Evolutionary conservation across 2,329 filamentous ascomycete genomes (phyloP), one percentile per base, ranked within the genome.

Genomic region (Aspergillus clavatus): DNA sequence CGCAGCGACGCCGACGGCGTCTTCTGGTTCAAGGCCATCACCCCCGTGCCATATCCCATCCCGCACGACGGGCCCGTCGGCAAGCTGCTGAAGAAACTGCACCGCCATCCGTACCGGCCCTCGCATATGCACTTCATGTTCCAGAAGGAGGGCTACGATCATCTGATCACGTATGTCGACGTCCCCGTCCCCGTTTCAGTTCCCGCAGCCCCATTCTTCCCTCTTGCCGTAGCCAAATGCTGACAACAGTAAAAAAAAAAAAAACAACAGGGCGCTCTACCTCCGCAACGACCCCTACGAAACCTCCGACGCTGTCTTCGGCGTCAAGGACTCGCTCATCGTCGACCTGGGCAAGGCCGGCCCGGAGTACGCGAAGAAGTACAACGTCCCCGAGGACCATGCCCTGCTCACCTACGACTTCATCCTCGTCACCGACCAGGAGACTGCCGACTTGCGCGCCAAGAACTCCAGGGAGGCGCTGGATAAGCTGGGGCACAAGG

Each of bases 51-150:
- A 42, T 95, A 95, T 67, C 84, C 87, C 0, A 93, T 94, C 58
- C 87, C 88, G 1, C 77, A 87, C 57, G 88, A 95, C 67, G 87
- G 87, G 7, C 89, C 89, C 0, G 88, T 95, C 1, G 89, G 87
- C 0, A 80, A 82, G 66, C 63, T 93, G 54, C 68, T 93, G 56
- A 70, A 72, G 61, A 65, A 71, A 58, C 62, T 93, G 57, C 75
- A 78, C n/a, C 73, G 88, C n/a, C 88, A 93, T 69, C 81, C 82
- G 45, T 90, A 82, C 72, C 72, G 88, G 42, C 88, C 87, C 1
- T 80, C 82, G 16, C 87, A 93, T 66, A 79, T 91, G 75, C 87
- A 93, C 66, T 93, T 93, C 59, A 93, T 94, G 86, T 89, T 95
- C 69, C 81, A 84, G 62, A 89, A 88, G 72, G 67, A 75, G 26